A percentile compares a stretch with the other conserved stretches of the same genome.
These are phyloP conservation scores for Ostreobium quekettii DNA, from an alignment of 139 green algal species.

Conservation along the genomic window DNA sequence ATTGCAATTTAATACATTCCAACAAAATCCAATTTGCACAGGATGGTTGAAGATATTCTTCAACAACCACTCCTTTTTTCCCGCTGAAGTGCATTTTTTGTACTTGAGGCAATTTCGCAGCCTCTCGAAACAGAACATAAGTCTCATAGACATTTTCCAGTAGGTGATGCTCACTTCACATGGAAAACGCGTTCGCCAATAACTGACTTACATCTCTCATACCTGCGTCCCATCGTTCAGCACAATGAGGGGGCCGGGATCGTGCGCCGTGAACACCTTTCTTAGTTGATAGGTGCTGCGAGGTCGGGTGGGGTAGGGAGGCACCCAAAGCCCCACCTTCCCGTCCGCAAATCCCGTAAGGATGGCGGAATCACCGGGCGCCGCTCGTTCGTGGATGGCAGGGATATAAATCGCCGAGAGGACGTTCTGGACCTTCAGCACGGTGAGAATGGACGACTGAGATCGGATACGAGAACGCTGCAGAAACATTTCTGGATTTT, in stretches of 20 bases:
- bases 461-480: too few species aligned
- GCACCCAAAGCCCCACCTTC: slow-evolving; percentile 40
- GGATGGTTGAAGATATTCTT: too few species aligned
- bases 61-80: too few species aligned
- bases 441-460: too few species aligned
- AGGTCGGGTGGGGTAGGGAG: slow-evolving; percentile 40
- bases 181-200: neutral
- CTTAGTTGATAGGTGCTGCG: slow-evolving; percentile 34
- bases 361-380: slow-evolving; percentile 41
- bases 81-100: too few species aligned
- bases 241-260: slow-evolving; percentile 21
- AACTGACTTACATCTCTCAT: neutral
- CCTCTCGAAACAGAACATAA: too few species aligned
- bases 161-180: too few species aligned
- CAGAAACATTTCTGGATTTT: neutral
- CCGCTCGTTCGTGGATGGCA: slow-evolving; percentile 32
- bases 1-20: too few species aligned
- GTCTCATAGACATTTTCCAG: too few species aligned
- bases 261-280: slow-evolving; percentile 32
- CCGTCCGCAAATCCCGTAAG: slow-evolving; percentile 42
- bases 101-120: too few species aligned
- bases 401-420: slow-evolving; percentile 39
- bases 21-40: too few species aligned
- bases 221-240: slow-evolving; percentile 41
- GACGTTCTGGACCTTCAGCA: slow-evolving; percentile 36